Evolutionary conservation across 768 basidiomycete species (phyloP), one percentile per base, ranked within the genome.

Genomic region (Rhodocollybia butyracea): DNA sequence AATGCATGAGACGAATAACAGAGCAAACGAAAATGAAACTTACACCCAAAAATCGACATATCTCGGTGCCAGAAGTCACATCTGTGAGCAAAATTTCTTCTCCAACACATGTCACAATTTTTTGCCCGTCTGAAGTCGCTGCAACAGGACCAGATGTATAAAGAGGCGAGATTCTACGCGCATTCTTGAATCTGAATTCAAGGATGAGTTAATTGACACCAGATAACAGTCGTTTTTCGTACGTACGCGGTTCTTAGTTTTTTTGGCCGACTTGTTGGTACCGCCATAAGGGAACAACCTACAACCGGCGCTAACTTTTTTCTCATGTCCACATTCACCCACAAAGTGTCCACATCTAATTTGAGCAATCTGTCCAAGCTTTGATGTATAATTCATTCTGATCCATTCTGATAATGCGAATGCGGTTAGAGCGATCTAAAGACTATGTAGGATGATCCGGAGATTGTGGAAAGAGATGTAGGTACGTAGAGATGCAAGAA

Each of bases 71-170:
- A 46, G 76, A 82, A 40, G 77, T 73, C n/a, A 93, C 75, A 59
- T 94, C 85, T 19, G 94, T 96, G 46, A 95, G 71, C 17, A 98
- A 66, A 5, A 90, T 86, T 57, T 94, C 86, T 64, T 95, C 94
- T 41, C 82, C 87, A 12, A 98, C 83, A 60, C 94, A 94, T 34
- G 93, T 94, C 50, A 94, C 80, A 30, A 98, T 77, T 70, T 78
- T 85, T 52, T 73, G 76, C 46, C 91, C 94, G 74, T 98, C 91
- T 43, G 73, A 68, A 3, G 91, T 86, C 46, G 91, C 75, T 11
- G 89, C 83, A 26, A 94, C 84, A 15, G 93, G 89, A 29, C 97
- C 97, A 38, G 83, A 83, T 1, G 96, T 98, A 66, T 97, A 91
- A 41, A 96, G 72, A 3, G 95, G 93, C 34, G 79, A 81, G 51